phyloP scores from a whole-genome alignment of 2,329 filamentous ascomycete genomes.

The Falciphora oryzae region DNA sequence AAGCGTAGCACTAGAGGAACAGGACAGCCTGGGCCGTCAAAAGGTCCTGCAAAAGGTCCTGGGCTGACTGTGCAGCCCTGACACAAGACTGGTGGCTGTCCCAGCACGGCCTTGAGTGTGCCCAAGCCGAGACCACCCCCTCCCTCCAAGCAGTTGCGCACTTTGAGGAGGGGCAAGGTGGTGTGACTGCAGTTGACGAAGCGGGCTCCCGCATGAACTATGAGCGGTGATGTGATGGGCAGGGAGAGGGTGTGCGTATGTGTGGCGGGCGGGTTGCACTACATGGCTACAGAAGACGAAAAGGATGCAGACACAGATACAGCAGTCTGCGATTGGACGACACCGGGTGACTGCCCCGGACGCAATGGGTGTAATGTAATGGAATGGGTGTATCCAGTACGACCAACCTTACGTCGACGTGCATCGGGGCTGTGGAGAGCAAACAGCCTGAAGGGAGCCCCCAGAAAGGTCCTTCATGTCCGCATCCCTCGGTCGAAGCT shows the following conservation, averaged over 20 bases:
- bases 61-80: background rate
- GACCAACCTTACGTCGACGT: background rate
- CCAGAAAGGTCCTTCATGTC: background rate
- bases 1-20: background rate
- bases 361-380: too few species aligned
- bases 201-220: background rate
- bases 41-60: background rate
- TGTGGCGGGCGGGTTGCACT: background rate
- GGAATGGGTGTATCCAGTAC: background rate
- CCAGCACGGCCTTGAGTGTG: too few species aligned
- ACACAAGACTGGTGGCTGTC: background rate
- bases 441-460: background rate
- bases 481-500: background rate
- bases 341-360: too few species aligned
- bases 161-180: background rate
- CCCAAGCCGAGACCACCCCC: too few species aligned
- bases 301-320: background rate
- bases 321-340: background rate
- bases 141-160: too few species aligned
- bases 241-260: background rate
- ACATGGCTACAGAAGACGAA: background rate
- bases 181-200: background rate
- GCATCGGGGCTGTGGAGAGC: background rate
- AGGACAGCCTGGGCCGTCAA: too few species aligned
- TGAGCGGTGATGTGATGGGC: background rate